Evolutionary conservation across 2,329 filamentous ascomycete genomes (phyloP).

Genomic region (Trichoderma cornu-damae): DNA sequence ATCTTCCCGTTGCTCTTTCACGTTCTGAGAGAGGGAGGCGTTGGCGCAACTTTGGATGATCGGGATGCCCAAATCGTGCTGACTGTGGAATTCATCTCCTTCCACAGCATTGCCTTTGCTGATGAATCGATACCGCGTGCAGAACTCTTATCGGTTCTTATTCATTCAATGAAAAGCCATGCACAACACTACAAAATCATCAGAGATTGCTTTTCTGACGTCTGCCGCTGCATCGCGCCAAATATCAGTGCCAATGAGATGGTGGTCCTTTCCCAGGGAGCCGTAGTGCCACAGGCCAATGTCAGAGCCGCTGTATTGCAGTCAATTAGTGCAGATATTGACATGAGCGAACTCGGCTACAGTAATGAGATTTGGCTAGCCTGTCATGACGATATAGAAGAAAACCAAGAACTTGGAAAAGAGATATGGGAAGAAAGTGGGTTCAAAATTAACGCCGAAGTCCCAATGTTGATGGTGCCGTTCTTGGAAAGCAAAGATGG

Average conservation of each 20-base stretch:
- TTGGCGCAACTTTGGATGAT: conserved; percentile 68
- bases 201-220: conserved; percentile 85
- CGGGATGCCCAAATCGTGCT: conserved; percentile 85
- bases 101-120: conserved; percentile 75
- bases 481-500: conserved; percentile 77
- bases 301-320: conserved; percentile 83
- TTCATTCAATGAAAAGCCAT: conserved; percentile 80
- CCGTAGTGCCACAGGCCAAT: conserved; percentile 70
- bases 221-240: conserved; percentile 76
- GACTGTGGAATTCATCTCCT: conserved; percentile 80
- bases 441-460: conserved; percentile 61
- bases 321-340: conserved; percentile 84
- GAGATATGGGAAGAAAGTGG: conserved; percentile 96
- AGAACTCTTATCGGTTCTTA: conserved; percentile 65
- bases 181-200: conserved; percentile 91
- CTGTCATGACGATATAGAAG: conserved; percentile 82
- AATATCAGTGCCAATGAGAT: conserved; percentile 74
- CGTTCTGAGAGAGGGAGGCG: conserved; percentile 72
- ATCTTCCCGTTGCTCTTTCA: conserved; percentile 75
- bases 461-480: conserved; percentile 63
- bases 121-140: conserved; percentile 71
- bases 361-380: conserved; percentile 91
- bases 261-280: conserved; percentile 67
- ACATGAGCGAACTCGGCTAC: conserved; percentile 80
- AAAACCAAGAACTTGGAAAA: conserved; percentile 75